Percentiles rank a stretch among this genome's conserved stretches.
phyloP scores from a whole-genome alignment of 768 basidiomycete species.

The Mycena alexandri region DNA sequence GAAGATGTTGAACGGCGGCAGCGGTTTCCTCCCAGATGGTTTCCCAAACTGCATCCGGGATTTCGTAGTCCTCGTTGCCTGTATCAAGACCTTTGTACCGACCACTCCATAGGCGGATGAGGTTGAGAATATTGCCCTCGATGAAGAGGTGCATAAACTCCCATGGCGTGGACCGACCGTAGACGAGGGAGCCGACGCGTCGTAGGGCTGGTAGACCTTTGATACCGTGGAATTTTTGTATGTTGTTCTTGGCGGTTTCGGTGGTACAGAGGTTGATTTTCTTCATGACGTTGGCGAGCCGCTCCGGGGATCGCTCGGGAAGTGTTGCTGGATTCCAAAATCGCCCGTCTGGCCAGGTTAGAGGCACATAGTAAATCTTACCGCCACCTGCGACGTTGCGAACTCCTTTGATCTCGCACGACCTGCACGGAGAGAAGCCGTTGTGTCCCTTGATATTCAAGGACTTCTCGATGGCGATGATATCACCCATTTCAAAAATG shows the following conservation, averaged over 20 bases:
- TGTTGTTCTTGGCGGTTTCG: constrained; percentile 43
- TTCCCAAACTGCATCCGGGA: constrained; percentile 47
- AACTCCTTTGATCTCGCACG: too few relatives aligned
- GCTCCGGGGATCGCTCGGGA: constrained; percentile 55
- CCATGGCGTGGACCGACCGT: constrained; percentile 49
- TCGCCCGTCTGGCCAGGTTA: constrained; percentile 38
- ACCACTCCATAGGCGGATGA: constrained; percentile 49
- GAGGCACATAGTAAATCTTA: constrained; percentile 33
- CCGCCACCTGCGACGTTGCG: too few relatives aligned
- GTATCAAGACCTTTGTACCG: constrained; percentile 53
- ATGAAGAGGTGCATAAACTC: constrained; percentile 61
- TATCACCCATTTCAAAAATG: constrained; percentile 4
- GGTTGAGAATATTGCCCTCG: constrained; percentile 51
- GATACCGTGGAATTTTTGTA: constrained; percentile 45
- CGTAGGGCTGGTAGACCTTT: constrained; percentile 43
- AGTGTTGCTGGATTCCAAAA: constrained; percentile 38
- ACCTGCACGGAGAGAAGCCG: too few relatives aligned
- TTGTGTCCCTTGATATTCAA: not conserved
- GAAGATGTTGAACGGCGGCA: too few relatives aligned
- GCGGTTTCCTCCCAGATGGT: too few relatives aligned
- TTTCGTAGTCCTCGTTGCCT: constrained; percentile 44
- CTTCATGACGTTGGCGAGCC: constrained; percentile 47
- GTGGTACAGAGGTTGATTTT: constrained; percentile 36
- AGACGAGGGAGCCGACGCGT: constrained; percentile 44
- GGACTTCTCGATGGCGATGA: constrained; percentile 4